Base-by-base conservation (phyloP, 768 basidiomycete species). In the Amanita subjunquillea region DNA sequence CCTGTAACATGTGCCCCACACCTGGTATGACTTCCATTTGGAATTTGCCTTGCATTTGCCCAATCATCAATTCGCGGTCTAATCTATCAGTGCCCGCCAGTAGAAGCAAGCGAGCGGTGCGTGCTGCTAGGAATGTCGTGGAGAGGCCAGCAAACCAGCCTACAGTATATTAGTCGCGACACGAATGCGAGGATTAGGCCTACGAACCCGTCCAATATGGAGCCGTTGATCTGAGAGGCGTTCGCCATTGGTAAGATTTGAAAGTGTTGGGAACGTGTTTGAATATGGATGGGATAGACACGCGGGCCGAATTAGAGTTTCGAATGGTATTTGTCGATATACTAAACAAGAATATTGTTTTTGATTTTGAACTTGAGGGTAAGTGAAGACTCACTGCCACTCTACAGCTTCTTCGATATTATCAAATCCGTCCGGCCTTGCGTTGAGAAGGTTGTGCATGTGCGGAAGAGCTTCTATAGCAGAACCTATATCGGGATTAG, bases 21-120 rank as follows among this genome's bases (percentile, higher is more conserved):
- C 83, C 82, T 7, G 82, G 78, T 55, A 95, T 77, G 36, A 99
- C 91, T 22, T 78, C 84, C 65, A 97, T 76, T 68, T 97, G 95
- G 67, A 97, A 99, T 65, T 96, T 97, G 61, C 85, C 90, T 64
- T 85, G 91, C 91, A 95, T 94, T 63, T 94, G 91, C 1, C 87
- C 96, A 47, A 98, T 92, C 86, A 95, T 96, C 43, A 99, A 75
- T 58, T 91, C 83, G 59, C 81, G 86, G 62, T 99, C 96, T 3
- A 98, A 78, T 15, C 93, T 75, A 59, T 99, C 96, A 15, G 93
- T 83, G 0, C 94, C 95, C 0, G 96, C 96, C 13, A 99, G 73
- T 7, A 98, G 79, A 22, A 99, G 79, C 25, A 99, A 69, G 27
- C 94, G 82, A 0, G 94, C 95, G 0, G 90, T 79, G 12, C 85